Percentiles rank a stretch among this genome's conserved stretches.
Conservation (phyloP, 176 grass and related monocot genomes). For the Eleusine coracana region DNA sequence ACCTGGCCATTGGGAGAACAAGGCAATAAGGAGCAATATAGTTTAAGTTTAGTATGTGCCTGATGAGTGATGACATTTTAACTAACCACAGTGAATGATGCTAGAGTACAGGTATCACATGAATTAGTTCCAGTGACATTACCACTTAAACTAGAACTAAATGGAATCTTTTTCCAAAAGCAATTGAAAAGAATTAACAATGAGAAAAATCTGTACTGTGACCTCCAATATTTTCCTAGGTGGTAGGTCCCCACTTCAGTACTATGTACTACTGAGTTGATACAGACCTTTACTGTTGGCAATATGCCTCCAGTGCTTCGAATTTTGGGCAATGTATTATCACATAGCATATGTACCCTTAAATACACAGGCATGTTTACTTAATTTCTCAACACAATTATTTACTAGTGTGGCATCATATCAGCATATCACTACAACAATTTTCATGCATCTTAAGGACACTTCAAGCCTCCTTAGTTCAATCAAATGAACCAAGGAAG, state of each 20-base stretch:
- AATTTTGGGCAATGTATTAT: background rate
- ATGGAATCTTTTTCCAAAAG: background rate
- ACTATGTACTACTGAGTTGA: background rate
- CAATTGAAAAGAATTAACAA: background rate
- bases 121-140: slow-evolving; percentile 9
- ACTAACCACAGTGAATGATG: background rate
- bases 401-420: background rate
- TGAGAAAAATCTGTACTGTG: background rate
- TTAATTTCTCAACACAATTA: background rate
- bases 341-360: background rate
- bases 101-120: background rate
- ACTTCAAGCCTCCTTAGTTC: no score
- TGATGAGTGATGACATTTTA: slow-evolving; percentile 26
- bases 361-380: background rate
- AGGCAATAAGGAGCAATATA: slow-evolving; percentile 24
- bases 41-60: background rate
- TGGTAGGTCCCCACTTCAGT: background rate
- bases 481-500: no score
- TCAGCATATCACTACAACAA: slow-evolving; percentile 2
- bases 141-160: background rate
- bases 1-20: slow-evolving; percentile 46
- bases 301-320: background rate
- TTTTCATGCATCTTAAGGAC: background rate
- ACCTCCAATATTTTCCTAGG: background rate
- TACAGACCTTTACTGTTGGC: background rate